Evolutionary conservation across 345 rosid species (phyloP).

Genomic region (Tarenaya hassleriana): DNA sequence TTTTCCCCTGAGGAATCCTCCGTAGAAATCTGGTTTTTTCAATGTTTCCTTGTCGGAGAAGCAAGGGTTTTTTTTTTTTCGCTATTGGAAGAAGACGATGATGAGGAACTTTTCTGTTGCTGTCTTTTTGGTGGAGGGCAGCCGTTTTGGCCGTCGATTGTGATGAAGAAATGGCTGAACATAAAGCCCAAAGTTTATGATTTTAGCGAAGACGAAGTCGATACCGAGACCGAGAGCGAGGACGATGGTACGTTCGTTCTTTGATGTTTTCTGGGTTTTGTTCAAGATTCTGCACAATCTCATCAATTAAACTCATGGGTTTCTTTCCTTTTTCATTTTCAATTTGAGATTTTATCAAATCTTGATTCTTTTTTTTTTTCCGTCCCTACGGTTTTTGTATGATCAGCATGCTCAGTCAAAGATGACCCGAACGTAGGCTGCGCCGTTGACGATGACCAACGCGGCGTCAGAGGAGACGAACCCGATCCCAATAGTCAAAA

Average conservation of each 20-base stretch:
- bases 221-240: conserved; percentile 88
- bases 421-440: conserved; percentile 4
- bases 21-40: too few relatives aligned
- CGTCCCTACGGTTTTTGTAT: background rate
- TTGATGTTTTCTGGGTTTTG: background rate
- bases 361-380: background rate
- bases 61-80: conserved; percentile 3
- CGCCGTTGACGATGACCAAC: conserved; percentile 15
- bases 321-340: background rate
- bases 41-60: background rate
- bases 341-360: background rate
- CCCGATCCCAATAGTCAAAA: conserved; percentile 31
- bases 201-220: conserved; percentile 92
- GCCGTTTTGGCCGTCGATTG: conserved; percentile 90
- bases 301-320: background rate
- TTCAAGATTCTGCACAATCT: background rate
- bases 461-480: conserved; percentile 24
- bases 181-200: conserved; percentile 72
- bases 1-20: conserved; percentile 1
- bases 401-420: conserved; percentile 27
- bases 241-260: conserved; percentile 71
- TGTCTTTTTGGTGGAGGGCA: conserved; percentile 26
- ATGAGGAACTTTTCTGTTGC: conserved; percentile 16
- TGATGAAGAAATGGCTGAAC: conserved; percentile 97
- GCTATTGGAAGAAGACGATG: background rate